Conservation (phyloP, 2,329 filamentous ascomycete genomes). For the Arachnopeziza araneosa region DNA sequence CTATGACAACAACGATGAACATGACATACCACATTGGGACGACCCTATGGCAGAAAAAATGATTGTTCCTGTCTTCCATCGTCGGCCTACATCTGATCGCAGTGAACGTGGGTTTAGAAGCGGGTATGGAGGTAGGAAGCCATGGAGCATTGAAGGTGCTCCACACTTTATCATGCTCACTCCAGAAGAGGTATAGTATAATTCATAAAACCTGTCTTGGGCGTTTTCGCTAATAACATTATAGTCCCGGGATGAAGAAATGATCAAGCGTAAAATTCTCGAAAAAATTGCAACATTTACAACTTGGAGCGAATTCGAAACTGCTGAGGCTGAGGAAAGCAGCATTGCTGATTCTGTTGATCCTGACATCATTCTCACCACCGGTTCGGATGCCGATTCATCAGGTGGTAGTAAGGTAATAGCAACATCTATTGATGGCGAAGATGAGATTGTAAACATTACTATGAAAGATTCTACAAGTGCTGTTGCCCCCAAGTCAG, state of each 20-base stretch:
- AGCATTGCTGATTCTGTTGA: conserved; percentile 51
- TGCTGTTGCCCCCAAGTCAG: neutral
- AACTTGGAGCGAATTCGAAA: conserved; percentile 56
- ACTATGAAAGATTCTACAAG: conserved; percentile 63
- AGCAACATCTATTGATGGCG: conserved; percentile 75
- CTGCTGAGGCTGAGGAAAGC: conserved; percentile 31
- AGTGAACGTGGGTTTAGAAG: conserved; percentile 21
- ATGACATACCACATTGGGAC: conserved; percentile 46
- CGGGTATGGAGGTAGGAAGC: conserved; percentile 26
- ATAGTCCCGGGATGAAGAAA: conserved; percentile 53
- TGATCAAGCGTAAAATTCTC: conserved; percentile 74
- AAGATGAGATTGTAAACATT: conserved; percentile 87
- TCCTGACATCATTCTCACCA: conserved; percentile 64
- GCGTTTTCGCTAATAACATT: neutral
- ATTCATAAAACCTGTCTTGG: neutral
- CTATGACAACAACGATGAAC: conserved; percentile 36
- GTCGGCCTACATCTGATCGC: conserved; percentile 35
- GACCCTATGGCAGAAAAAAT: conserved; percentile 59
- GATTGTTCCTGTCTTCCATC: conserved; percentile 67
- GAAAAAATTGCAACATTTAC: conserved; percentile 72
- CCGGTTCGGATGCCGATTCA: conserved; percentile 57
- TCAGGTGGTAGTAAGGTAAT: conserved; percentile 66
- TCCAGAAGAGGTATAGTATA: conserved; percentile 57
- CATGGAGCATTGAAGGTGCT: conserved; percentile 29
- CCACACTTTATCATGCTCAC: conserved; percentile 72